Base-by-base conservation (phyloP, 345 rosid species). In the Capsella bursapastoris region DNA sequence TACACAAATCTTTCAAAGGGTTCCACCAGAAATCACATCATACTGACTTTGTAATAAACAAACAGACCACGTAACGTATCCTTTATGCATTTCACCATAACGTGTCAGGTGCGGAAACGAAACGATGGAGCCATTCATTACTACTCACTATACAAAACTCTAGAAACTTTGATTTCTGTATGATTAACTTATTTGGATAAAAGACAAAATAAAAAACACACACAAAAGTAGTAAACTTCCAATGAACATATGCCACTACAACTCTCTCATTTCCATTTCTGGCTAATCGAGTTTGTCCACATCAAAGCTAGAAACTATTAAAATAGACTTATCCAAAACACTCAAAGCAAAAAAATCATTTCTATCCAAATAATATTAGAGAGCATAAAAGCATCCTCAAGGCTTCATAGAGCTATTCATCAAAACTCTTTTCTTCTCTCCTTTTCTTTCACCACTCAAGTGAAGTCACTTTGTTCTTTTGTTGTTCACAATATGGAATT, bases 21-120 rank as follows among this genome's bases (percentile, higher is more conserved):
- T 58, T 66, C 78, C 78, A 67, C 73, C 45, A 67, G 15, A 65
- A 38, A 51, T 59, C 78, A 25, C 51, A 67, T 74, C 78, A 45
- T 66, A 37, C 13, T 58, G 66, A 66, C 66, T 74, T 57, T 49
- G 0, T 2, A 16, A 38, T 58, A 35, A 37, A 16, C 58, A 40
- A 57, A 57, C 34, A 74, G 56, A 58, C 48, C 51, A 73, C 34
- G 59, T 11, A 57, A 66, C 78, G 58, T 66, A 57, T 27, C 40
- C 15, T 0, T 7, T 27, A 32, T 49, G 32, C 44, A 56, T 34
- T 44, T 48, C 44, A 51, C 67, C 32, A 47, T 31, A 16, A 74
- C 72, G 66, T 66, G 72, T 74, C 66, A 14, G 15, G 60, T 37
- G 56, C 47, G 28, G 32, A 38, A 32, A 28, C 52, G 13, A 72